Evolutionary conservation across 148 eudicot species (phyloP).

Genomic region (Tetragonia tetragonoides): DNA sequence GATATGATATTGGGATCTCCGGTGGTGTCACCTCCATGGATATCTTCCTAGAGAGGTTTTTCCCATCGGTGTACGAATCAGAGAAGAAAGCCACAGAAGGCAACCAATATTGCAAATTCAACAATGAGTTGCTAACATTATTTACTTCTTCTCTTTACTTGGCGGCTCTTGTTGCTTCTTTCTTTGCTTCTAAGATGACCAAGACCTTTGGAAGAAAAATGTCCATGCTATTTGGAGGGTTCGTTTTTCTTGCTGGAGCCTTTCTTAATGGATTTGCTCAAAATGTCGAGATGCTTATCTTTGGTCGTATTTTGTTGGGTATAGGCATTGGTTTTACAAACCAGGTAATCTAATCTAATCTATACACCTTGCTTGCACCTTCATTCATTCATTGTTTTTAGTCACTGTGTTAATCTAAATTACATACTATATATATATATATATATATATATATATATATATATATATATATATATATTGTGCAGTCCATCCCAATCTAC

Average conservation of each 20-base stretch:
- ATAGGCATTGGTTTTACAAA: constrained; percentile 36
- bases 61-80: constrained; percentile 20
- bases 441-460: too few relatives aligned
- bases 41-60: constrained; percentile 27
- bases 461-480: too few relatives aligned
- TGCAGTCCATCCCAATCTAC: constrained; percentile 36
- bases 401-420: too few relatives aligned
- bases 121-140: constrained; percentile 20
- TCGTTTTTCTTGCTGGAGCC: constrained; percentile 28
- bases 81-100: constrained; percentile 1
- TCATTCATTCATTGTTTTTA: too few relatives aligned
- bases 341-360: constrained; percentile 20
- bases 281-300: constrained; percentile 38
- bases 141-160: constrained; percentile 41
- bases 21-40: constrained; percentile 39
- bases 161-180: constrained; percentile 36
- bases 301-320: constrained; percentile 43
- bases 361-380: background rate
- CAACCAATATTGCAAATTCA: constrained; percentile 35
- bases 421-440: background rate
- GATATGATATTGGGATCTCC: constrained; percentile 19
- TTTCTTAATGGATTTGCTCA: constrained; percentile 31
- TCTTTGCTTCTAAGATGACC: constrained; percentile 36
- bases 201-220: constrained; percentile 26
- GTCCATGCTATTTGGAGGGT: constrained; percentile 34